phyloP scores from a whole-genome alignment of 176 grass and related monocot species.

The Oryza brachyantha region DNA sequence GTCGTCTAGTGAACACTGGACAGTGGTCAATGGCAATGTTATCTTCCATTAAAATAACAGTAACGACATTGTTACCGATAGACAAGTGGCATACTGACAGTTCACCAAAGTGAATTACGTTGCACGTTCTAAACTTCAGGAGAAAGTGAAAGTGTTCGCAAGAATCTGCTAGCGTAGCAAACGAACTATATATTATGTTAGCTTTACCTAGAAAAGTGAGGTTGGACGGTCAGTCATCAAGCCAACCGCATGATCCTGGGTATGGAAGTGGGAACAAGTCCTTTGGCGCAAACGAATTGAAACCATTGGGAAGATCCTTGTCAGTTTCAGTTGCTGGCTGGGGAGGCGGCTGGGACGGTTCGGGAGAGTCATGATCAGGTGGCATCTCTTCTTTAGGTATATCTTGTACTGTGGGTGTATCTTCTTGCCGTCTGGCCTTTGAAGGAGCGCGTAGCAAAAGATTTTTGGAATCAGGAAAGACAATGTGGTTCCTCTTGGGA shows the following conservation, averaged over 20 bases:
- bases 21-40: background rate
- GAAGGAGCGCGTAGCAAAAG: background rate
- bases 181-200: background rate
- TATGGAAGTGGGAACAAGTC: constrained; percentile 28
- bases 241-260: constrained; percentile 45
- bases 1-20: background rate
- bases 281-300: constrained; percentile 38
- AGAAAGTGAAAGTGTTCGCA: background rate
- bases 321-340: background rate
- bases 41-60: background rate
- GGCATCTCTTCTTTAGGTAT: background rate
- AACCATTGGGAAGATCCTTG: background rate
- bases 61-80: background rate
- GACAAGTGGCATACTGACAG: background rate
- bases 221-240: constrained; percentile 25
- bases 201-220: background rate
- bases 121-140: background rate
- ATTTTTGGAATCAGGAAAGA: constrained; percentile 51
- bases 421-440: background rate
- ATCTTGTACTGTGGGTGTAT: background rate
- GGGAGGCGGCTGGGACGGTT: background rate
- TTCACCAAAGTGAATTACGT: background rate
- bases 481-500: constrained; percentile 51
- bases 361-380: background rate
- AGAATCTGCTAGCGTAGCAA: background rate